Evolutionary conservation across 345 rosid genomes (phyloP).

Genomic region (Salix udensis): DNA sequence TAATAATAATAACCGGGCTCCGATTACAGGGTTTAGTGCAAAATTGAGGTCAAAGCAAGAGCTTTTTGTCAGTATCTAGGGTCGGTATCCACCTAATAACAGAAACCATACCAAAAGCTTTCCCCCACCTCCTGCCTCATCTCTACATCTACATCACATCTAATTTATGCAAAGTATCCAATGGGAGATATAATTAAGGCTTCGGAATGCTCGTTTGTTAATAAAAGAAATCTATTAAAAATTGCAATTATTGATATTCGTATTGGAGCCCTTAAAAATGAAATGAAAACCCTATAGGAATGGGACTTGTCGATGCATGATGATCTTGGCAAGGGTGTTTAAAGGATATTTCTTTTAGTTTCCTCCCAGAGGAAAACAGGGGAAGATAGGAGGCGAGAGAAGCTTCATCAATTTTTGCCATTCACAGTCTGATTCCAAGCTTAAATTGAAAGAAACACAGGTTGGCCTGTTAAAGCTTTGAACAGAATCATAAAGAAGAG

Average conservation of each 20-base stretch:
- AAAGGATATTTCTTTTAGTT: constrained; percentile 22
- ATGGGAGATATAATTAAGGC: not conserved
- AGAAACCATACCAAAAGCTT: constrained; percentile 10
- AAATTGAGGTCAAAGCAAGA: constrained; percentile 22
- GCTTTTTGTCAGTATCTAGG: constrained; percentile 15
- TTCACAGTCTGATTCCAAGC: constrained; percentile 36
- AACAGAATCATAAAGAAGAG: constrained; percentile 19
- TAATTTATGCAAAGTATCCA: not conserved
- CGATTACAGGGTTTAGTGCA: constrained; percentile 10
- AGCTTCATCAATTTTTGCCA: constrained; percentile 25
- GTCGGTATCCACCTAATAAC: not conserved
- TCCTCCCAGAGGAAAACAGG: constrained; percentile 22
- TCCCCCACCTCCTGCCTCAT: constrained; percentile 13
- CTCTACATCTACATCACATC: too few relatives aligned
- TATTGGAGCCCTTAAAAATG: not conserved
- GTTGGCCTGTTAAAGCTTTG: constrained; percentile 29
- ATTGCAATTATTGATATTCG: not conserved
- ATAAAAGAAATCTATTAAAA: not conserved
- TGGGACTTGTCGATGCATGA: not conserved
- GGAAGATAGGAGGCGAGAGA: constrained; percentile 12
- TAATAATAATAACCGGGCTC: constrained; percentile 8
- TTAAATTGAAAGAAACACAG: constrained; percentile 40
- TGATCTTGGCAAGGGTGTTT: constrained; percentile 13
- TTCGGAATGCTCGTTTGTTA: not conserved
- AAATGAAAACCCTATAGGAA: not conserved